Evolutionary conservation across 805 yeast genomes (phyloP).

Genomic region (Wilhelminamyces savonicus): DNA sequence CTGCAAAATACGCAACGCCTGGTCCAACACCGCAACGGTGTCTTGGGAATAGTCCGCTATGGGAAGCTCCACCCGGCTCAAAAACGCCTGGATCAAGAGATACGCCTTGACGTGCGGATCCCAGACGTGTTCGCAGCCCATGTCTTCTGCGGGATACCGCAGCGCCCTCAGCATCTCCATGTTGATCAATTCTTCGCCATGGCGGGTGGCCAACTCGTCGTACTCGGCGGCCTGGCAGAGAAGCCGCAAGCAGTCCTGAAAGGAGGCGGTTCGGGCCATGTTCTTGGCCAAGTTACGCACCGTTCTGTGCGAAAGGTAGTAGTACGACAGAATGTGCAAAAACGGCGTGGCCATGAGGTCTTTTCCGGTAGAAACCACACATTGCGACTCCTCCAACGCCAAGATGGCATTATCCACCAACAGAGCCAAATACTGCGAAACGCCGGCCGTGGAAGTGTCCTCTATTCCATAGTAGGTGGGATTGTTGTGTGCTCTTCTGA

Average conservation of each 20-base stretch:
- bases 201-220: constrained; percentile 84
- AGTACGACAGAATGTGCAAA: constrained; percentile 80
- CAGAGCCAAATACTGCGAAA: constrained; percentile 50
- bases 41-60: constrained; percentile 95
- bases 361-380: constrained; percentile 48
- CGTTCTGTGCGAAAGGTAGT: constrained; percentile 88
- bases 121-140: constrained; percentile 63
- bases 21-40: constrained; percentile 88
- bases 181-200: constrained; percentile 85
- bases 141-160: constrained; percentile 42
- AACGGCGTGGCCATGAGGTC: constrained; percentile 68
- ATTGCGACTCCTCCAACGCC: constrained; percentile 64
- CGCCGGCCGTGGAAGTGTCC: constrained; percentile 50
- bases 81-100: constrained; percentile 65
- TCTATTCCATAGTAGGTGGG: constrained; percentile 74
- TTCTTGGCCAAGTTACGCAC: constrained; percentile 60
- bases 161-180: constrained; percentile 74
- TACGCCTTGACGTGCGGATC: constrained; percentile 83
- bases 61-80: constrained; percentile 72
- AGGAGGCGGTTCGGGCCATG: constrained; percentile 38
- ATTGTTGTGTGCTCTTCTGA: constrained; percentile 67
- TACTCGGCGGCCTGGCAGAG: constrained; percentile 68
- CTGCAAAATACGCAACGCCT: constrained; percentile 87
- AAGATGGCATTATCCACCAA: constrained; percentile 66
- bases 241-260: constrained; percentile 59